Evolutionary conservation across 306 rosid species (phyloP).

Genomic region (Glycine tomentella): DNA sequence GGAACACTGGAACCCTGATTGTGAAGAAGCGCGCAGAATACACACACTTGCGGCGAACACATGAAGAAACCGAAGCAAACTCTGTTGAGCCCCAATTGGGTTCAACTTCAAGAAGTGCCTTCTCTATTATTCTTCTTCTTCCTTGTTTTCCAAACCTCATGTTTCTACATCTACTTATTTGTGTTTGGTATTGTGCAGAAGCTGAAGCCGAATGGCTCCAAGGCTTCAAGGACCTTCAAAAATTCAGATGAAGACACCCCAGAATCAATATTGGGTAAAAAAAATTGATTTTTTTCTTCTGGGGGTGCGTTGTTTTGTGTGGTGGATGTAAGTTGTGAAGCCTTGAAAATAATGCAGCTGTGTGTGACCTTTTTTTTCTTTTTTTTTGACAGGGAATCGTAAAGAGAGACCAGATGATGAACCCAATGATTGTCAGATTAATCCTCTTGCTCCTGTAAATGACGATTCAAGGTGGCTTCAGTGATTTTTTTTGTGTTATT

Average conservation of each 20-base stretch:
- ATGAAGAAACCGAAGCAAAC: conserved; percentile 59
- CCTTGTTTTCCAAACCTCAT: not conserved
- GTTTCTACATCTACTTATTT: conserved; percentile 19
- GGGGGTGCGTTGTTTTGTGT: conserved; percentile 8
- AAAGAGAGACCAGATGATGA: conserved; percentile 68
- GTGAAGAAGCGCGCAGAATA: conserved; percentile 5
- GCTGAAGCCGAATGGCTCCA: conserved; percentile 60
- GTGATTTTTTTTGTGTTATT: conserved; percentile 5
- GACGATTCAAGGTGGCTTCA: conserved; percentile 75
- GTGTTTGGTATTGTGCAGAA: conserved; percentile 56
- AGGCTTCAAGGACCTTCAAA: conserved; percentile 51
- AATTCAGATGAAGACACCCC: conserved; percentile 46
- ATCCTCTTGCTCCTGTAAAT: conserved; percentile 76
- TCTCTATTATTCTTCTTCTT: conserved; percentile 23
- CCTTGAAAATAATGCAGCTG: not conserved
- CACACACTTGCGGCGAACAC: conserved; percentile 57
- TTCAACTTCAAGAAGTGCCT: conserved; percentile 68
- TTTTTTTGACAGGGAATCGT: conserved; percentile 70
- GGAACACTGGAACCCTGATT: conserved; percentile 41
- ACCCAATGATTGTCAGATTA: conserved; percentile 52
- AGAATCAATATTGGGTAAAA: conserved; percentile 70
- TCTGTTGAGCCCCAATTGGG: conserved; percentile 86
- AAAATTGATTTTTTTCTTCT: conserved; percentile 12
- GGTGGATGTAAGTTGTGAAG: not conserved
- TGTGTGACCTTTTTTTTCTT: conserved; percentile 25